These are phyloP conservation scores for Ustilago xerochloae DNA, from an alignment of 1,284 basidiomycete genomes.

Conservation along the genomic window DNA sequence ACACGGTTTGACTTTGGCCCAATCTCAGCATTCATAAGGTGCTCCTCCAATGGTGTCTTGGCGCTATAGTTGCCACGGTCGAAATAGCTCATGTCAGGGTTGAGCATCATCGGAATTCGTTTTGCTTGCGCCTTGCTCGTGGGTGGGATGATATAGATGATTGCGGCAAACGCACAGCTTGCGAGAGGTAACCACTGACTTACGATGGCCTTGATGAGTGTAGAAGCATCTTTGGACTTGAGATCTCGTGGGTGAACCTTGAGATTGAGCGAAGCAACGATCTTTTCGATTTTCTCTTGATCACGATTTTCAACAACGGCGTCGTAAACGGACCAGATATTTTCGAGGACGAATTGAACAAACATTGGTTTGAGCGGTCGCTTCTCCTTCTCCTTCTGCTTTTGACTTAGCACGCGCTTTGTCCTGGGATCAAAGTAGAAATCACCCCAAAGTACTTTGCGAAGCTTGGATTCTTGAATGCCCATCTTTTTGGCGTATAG, in stretches of 20 bases:
- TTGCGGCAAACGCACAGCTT: conserved; percentile 88
- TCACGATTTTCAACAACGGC: conserved; percentile 57
- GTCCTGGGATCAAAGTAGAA: conserved; percentile 97
- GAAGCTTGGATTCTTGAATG: conserved; percentile 87
- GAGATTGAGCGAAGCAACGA: conserved; percentile 83
- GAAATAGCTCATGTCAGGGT: conserved; percentile 76
- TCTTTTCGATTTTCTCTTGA: conserved; percentile 83
- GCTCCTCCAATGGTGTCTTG: conserved; percentile 75
- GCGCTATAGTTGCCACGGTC: conserved; percentile 69
- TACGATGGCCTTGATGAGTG: conserved; percentile 86
- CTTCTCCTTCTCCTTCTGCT: conserved; percentile 77
- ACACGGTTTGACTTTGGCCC: conserved; percentile 62
- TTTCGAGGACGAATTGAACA: conserved; percentile 96
- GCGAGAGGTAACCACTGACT: conserved; percentile 97
- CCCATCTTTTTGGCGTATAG: conserved; percentile 91
- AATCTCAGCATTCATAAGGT: conserved; percentile 74
- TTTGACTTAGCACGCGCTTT: conserved; percentile 90
- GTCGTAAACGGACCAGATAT: conserved; percentile 92
- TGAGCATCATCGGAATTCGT: conserved; percentile 91
- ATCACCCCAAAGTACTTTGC: conserved; percentile 94
- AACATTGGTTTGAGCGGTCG: conserved; percentile 93
- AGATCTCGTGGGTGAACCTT: conserved; percentile 90
- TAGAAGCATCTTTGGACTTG: conserved; percentile 87
- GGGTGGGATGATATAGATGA: conserved; percentile 90
- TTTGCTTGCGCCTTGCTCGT: conserved; percentile 83